Evolutionary conservation across 73 alveolate species (phyloP).

Genomic region (Paramecium primaurelia): DNA sequence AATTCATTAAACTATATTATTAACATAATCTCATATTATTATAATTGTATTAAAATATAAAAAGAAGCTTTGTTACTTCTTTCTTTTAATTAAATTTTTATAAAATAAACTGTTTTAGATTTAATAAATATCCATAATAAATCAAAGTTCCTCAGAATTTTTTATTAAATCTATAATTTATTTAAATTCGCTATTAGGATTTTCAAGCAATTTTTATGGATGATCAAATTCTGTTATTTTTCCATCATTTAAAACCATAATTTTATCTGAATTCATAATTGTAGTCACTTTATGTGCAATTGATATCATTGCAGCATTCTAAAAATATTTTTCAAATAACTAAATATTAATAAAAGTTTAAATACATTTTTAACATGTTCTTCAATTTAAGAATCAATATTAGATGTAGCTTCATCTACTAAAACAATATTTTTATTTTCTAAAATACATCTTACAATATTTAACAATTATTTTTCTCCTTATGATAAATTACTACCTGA

Average conservation of each 20-base stretch:
- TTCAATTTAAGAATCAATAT: conserved; percentile 68
- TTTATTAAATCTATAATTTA: background rate
- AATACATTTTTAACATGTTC: conserved; percentile 54
- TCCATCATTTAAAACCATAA: conserved; percentile 38
- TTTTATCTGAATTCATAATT: conserved; percentile 62
- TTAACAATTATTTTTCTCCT: conserved; percentile 70
- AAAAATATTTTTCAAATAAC: conserved; percentile 55
- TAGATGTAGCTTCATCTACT: conserved; percentile 74
- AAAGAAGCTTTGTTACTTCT: too few species aligned
- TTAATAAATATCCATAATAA: too few species aligned
- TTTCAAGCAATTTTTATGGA: background rate
- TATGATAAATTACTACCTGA: conserved; percentile 22
- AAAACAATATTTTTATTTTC: conserved; percentile 61
- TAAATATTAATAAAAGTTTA: conserved; percentile 35
- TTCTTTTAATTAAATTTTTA: too few species aligned
- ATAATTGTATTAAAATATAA: too few species aligned
- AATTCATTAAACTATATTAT: too few species aligned
- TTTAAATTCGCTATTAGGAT: conserved; percentile 4
- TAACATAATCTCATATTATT: too few species aligned
- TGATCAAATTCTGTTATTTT: conserved; percentile 41
- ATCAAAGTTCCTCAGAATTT: background rate
- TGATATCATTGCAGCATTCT: conserved; percentile 60
- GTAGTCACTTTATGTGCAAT: conserved; percentile 71
- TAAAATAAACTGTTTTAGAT: too few species aligned
- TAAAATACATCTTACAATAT: conserved; percentile 57